Conservation (phyloP, 768 basidiomycete species). For the Kwoniella dejecticola region DNA sequence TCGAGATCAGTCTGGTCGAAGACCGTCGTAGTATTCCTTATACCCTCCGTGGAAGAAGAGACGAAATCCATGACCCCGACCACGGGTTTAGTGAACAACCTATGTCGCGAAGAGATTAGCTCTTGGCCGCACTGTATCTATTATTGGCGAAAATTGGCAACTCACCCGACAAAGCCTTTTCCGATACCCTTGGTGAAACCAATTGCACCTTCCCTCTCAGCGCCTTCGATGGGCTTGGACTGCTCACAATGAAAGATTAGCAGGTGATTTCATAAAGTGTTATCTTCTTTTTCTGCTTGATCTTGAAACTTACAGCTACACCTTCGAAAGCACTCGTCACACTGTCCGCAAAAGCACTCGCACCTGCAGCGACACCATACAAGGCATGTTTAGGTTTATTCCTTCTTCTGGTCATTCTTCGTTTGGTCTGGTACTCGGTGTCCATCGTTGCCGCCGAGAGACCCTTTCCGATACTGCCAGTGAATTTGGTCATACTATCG, state of each 20-base stretch:
- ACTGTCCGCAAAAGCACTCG: slow-evolving; percentile 89
- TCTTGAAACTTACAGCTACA: slow-evolving; percentile 77
- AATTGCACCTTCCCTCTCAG: slow-evolving; percentile 86
- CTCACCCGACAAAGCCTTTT: slow-evolving; percentile 77
- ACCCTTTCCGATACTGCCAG: slow-evolving; percentile 95
- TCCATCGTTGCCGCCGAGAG: slow-evolving; percentile 96
- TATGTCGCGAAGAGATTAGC: slow-evolving; percentile 47
- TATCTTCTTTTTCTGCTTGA: too few species aligned
- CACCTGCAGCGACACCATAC: slow-evolving; percentile 95
- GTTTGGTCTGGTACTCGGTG: slow-evolving; percentile 86
- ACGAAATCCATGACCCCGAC: slow-evolving; percentile 96
- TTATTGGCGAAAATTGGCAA: background rate
- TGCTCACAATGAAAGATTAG: too few species aligned
- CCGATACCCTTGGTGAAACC: slow-evolving; percentile 99
- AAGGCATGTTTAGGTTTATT: slow-evolving; percentile 97
- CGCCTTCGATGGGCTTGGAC: slow-evolving; percentile 97
- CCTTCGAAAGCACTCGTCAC: slow-evolving; percentile 96
- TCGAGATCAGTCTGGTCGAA: slow-evolving; percentile 91
- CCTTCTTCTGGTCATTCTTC: slow-evolving; percentile 82
- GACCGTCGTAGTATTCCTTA: slow-evolving; percentile 96
- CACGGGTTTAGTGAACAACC: slow-evolving; percentile 91
- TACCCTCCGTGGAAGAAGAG: slow-evolving; percentile 92
- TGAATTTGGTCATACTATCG: slow-evolving; percentile 97
- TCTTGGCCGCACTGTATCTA: background rate
- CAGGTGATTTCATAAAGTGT: too few species aligned